Evolutionary conservation across 805 yeast species (phyloP), one percentile per base, ranked within the genome.

Genomic region (Grigorovia transvaalensis): DNA sequence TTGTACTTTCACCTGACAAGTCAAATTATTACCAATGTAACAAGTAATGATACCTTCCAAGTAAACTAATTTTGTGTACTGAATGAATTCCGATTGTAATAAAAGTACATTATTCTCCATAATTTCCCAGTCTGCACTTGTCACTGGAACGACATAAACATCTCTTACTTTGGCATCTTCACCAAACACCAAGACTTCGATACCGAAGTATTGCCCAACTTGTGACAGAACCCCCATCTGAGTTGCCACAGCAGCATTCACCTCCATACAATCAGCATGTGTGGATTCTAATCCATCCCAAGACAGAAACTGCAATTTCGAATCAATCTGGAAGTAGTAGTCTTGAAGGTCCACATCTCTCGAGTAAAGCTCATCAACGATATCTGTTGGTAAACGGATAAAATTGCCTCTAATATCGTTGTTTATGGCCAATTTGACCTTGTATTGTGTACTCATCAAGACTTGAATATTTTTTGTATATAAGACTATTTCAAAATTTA

Each of bases 81-180:
- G 79, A 40, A 91, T 70, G 58, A 90, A 74, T 56, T 79, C 78
- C 46, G 81, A 79, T 62, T 91, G 97, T 27, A 91, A 75, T 44
- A 75, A 78, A 30, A 77, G 80, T 1, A 96, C 91, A 65, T 91
- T 86, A 2, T 85, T 67, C 62, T 90, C 96, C 2, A 89, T 85
- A 29, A 87, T 71, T 57, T 90, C 97, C 97, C 97, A 91, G 63
- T 91, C 99, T 5, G 84, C 75, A 1, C 82, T 66, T 0, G 87
- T 75, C 18, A 77, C 68, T 0, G 98, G 98, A 60, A 87, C 96
- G 45, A 91, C 74, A 59, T 79, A 81, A 2, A 90, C 81, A 3
- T 81, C 78, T 6, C 74, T 71, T 0, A 88, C 80, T 15, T 50
- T 48, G 8, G 40, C 47, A 4, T 47, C 30, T 7, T 48, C 50